Base-by-base conservation (phyloP, 495 filamentous ascomycete genomes). In the Halenospora varia region DNA sequence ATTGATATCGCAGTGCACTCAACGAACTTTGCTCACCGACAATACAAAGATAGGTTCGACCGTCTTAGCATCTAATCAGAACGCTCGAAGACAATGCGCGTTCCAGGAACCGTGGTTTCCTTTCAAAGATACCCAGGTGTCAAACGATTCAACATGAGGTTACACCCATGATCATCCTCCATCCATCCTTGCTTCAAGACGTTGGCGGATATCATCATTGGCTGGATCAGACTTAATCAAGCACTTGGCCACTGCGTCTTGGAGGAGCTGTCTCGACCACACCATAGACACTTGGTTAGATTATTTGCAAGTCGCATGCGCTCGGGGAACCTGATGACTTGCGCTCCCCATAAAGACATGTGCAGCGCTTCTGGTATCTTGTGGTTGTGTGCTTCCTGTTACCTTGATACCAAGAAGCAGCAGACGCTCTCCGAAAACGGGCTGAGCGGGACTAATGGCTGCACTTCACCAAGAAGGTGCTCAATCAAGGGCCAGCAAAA, bases 161-260 rank as follows among this genome's bases (percentile, higher is more conserved):
- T 44, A 52, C 45, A 50, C 54, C 53, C 62, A 53, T 58, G 56
- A 56, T 52, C 59, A 46, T 42, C 35, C 44, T 39, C 55, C 42
- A 47, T 51, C 25, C 29, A 66, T 66, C 64, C 64, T 51, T 63
- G 64, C 57, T 35, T 53, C 63, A 57, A n/a, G 60, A 62, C 51
- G 48, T 54, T 59, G 60, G 57, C 57, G 64, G 61, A 63, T 60
- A 48, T 45, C 57, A 56, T 63, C 64, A 66, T 63, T 63, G 64
- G 61, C 56, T 53, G 54, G 55, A 18, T 24, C 26, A 47, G 41
- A 44, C 44, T 57, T 55, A 53, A 54, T 62, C 59, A 58, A 59
- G 62, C 52, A 65, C 59, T 62, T 60, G 59, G 59, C 62, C 56
- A 59, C 55, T 55, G n/a, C n/a, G n/a, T 46, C 57, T 47, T 56